Conservation (phyloP, 306 rosid genomes). For the Arachis hypogaea region DNA sequence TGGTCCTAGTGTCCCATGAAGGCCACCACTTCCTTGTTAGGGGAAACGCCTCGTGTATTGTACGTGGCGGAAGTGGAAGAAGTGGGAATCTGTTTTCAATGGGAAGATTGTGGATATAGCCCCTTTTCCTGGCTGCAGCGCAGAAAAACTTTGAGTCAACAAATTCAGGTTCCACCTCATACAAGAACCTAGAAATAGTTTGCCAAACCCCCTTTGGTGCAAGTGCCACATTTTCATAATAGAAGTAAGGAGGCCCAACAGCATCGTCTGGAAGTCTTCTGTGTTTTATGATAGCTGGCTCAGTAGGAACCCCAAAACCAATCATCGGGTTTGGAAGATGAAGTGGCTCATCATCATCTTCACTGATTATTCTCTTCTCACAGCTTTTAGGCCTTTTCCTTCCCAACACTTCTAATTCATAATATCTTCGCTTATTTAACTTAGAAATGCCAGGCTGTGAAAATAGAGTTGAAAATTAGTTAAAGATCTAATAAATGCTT, state of each 20-base stretch:
- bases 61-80: slow-evolving; percentile 76
- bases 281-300: slow-evolving; percentile 34
- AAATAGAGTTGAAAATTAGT: slow-evolving; percentile 39
- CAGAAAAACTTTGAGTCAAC: slow-evolving; percentile 89
- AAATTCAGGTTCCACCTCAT: slow-evolving; percentile 85
- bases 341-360: slow-evolving; percentile 67
- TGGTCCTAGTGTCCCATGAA: slow-evolving; percentile 76
- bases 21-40: slow-evolving; percentile 96
- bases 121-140: slow-evolving; percentile 94
- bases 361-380: slow-evolving; percentile 44
- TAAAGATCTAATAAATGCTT: slow-evolving; percentile 13
- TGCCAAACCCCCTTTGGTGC: slow-evolving; percentile 97
- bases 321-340: slow-evolving; percentile 86
- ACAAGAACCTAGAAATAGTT: slow-evolving; percentile 79
- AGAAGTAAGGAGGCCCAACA: slow-evolving; percentile 88
- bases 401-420: slow-evolving; percentile 57
- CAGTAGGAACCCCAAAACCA: slow-evolving; percentile 88
- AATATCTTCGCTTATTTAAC: slow-evolving; percentile 58
- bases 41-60: slow-evolving; percentile 81
- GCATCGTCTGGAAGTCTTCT: slow-evolving; percentile 76
- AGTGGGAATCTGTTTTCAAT: slow-evolving; percentile 72
- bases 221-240: slow-evolving; percentile 94
- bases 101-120: slow-evolving; percentile 93
- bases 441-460: slow-evolving; percentile 58
- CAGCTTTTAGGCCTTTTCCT: slow-evolving; percentile 54